Conservation (phyloP, 345 rosid species). For the Arabidopsis suecica region DNA sequence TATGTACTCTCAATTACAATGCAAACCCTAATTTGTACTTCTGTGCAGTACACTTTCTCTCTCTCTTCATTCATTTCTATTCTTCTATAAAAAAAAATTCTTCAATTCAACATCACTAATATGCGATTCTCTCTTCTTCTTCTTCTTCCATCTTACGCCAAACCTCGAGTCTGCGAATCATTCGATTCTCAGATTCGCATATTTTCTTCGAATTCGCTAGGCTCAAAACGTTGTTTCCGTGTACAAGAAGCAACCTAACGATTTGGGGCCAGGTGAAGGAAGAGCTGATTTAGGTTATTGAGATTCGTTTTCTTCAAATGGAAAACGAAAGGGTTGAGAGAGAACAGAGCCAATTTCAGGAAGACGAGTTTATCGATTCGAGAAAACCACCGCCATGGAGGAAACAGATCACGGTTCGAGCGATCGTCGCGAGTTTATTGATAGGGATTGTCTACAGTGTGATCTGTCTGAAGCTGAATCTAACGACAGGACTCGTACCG, state of each 20-base stretch:
- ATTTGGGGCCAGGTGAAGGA: neutral
- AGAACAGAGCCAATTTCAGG: constrained; percentile 17
- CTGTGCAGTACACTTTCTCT: constrained; percentile 44
- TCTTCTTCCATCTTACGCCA: constrained; percentile 27
- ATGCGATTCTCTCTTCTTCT: constrained; percentile 22
- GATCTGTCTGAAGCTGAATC: constrained; percentile 84
- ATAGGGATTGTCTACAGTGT: constrained; percentile 89
- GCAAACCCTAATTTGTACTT: constrained; percentile 40
- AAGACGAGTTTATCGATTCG: constrained; percentile 34
- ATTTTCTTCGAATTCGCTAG: neutral
- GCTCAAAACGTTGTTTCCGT: neutral
- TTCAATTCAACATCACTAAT: neutral
- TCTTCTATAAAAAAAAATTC: constrained; percentile 26
- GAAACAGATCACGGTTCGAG: constrained; percentile 78
- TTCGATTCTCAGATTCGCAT: constrained; percentile 4
- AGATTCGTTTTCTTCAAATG: constrained; percentile 6
- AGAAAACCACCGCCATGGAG: constrained; percentile 77
- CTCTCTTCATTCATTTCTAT: constrained; percentile 23
- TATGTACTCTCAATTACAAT: constrained; percentile 29
- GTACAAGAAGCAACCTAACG: constrained; percentile 11
- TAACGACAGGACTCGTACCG: constrained; percentile 93
- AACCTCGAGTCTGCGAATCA: neutral
- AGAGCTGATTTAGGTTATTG: neutral
- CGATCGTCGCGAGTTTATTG: constrained; percentile 65
- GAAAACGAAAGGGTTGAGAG: constrained; percentile 28